Base-by-base conservation (phyloP, 75 land plant species). In the Sequoia sempervirens region DNA sequence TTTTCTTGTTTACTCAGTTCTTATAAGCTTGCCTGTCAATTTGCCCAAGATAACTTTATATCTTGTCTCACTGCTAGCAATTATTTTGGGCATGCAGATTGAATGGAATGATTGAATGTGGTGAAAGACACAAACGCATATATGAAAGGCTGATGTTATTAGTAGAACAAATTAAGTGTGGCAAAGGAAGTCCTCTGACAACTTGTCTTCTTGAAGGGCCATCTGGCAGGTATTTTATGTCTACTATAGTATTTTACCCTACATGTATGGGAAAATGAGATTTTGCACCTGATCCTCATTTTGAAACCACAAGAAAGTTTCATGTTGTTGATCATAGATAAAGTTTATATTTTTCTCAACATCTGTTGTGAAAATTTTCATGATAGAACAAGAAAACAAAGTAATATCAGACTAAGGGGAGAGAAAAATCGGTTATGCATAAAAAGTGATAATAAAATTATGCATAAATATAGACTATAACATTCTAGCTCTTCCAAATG, bases 151-250 rank as follows among this genome's bases (percentile, higher is more conserved):
- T 89, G 36, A 96, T 89, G 95, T 85, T 92, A 37, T 87, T 97
- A 32, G 96, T 94, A 7, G 98, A 96, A 83, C 98, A 97, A 92
- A 98, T 97, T 56, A 97, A 89, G 90, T 88, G 85, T 56, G 94
- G 98, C 88, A 84, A 91, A 84, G 90, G 95, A 72, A 97, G 93
- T 73, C 95, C 99, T 20, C 89, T 97, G 70, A 84, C 93, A 68
- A 96, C 95, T 73, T 96, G 98, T 80, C 98, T 97, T 82, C 87
- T 97, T 40, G 98, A 96, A 92, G 99, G 99, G 81, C 94, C 98
- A 7, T 83, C 89, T 86, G 95, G 99, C 82, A 97, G 97, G 99
- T 95, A 82, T 26, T 78, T 10, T 73, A 37, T 58, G 11, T 17
- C 30, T 73, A 34, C 15, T 78, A 45, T n/a, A n/a, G n/a, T n/a